phyloP scores from a whole-genome alignment of 225 moss, liverwort and hornwort genomes.

The Pleurozium schreberi region DNA sequence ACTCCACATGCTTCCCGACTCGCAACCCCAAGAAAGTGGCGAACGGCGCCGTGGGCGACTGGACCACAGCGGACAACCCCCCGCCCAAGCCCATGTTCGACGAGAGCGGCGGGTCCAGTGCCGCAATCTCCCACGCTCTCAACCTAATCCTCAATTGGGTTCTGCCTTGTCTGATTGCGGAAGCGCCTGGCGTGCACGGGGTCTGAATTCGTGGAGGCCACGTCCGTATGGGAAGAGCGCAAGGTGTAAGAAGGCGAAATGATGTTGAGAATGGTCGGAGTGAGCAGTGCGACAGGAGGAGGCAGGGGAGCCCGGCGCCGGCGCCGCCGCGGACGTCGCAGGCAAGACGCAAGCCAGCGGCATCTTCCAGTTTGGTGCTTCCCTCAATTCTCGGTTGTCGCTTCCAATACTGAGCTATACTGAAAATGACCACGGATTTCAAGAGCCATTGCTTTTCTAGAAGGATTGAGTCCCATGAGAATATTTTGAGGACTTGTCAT shows the following conservation, averaged over 20 bases:
- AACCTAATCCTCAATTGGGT: not conserved
- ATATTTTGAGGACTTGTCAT: no score
- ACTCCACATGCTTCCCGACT: not conserved
- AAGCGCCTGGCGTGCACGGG: not conserved
- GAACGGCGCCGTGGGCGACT: not conserved
- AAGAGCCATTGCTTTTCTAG: no score
- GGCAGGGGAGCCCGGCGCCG: not conserved
- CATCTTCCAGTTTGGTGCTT: not conserved
- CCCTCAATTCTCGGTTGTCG: not conserved
- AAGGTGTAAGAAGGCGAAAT: not conserved
- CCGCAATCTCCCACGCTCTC: not conserved
- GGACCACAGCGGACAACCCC: not conserved
- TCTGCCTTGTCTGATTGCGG: not conserved
- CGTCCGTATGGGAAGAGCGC: not conserved
- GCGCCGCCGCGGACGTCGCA: not conserved
- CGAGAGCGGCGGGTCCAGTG: not conserved
- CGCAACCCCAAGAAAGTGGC: conserved; percentile 12
- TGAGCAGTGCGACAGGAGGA: not conserved
- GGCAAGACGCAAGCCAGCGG: not conserved
- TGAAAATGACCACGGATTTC: no score
- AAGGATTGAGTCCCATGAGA: no score
- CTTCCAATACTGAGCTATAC: not conserved
- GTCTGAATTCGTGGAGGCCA: not conserved
- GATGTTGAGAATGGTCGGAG: not conserved
- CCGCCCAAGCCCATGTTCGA: not conserved